These are phyloP conservation scores for Neonectria coccinea DNA, from an alignment of 2,329 filamentous ascomycete species.

Conservation along the genomic window DNA sequence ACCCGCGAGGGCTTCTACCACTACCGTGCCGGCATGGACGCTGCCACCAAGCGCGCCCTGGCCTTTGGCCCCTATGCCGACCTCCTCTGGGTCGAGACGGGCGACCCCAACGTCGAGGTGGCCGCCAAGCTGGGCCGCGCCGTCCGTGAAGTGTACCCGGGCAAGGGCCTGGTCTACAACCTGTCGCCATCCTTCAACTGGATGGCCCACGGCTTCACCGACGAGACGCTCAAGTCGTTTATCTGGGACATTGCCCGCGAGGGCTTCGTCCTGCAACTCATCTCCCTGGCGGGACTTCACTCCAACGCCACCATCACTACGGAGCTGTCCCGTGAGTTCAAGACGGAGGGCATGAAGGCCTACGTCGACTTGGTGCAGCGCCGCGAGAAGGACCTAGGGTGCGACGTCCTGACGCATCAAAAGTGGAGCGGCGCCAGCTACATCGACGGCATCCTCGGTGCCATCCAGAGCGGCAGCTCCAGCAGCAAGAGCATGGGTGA, in stretches of 20 bases:
- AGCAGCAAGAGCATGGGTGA: conserved; percentile 94
- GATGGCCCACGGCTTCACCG: conserved; percentile 93
- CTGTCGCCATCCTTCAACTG: conserved; percentile 98
- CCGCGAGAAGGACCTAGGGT: conserved; percentile 88
- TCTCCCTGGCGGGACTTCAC: conserved; percentile 75
- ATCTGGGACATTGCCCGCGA: conserved; percentile 96
- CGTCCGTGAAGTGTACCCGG: conserved; percentile 76
- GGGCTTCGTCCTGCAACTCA: conserved; percentile 78
- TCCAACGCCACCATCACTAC: conserved; percentile 73
- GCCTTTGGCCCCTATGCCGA: conserved; percentile 94
- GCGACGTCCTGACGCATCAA: conserved; percentile 95
- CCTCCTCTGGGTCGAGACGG: conserved; percentile 97
- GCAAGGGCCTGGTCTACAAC: conserved; percentile 96
- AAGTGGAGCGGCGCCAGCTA: conserved; percentile 80
- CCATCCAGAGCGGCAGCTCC: conserved; percentile 91
- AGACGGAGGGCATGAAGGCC: conserved; percentile 92
- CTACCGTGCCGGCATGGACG: conserved; percentile 83
- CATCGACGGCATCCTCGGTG: conserved; percentile 89
- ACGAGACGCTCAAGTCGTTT: conserved; percentile 86
- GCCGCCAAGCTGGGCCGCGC: conserved; percentile 80
- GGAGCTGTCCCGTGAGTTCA: conserved; percentile 85
- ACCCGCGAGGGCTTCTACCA: conserved; percentile 96
- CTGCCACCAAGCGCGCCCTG: conserved; percentile 92
- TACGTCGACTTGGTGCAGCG: conserved; percentile 95
- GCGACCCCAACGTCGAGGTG: conserved; percentile 84